Percentiles rank a stretch among this genome's conserved stretches.
Conservation (phyloP, 345 rosid species). For the Populus euphratica region DNA sequence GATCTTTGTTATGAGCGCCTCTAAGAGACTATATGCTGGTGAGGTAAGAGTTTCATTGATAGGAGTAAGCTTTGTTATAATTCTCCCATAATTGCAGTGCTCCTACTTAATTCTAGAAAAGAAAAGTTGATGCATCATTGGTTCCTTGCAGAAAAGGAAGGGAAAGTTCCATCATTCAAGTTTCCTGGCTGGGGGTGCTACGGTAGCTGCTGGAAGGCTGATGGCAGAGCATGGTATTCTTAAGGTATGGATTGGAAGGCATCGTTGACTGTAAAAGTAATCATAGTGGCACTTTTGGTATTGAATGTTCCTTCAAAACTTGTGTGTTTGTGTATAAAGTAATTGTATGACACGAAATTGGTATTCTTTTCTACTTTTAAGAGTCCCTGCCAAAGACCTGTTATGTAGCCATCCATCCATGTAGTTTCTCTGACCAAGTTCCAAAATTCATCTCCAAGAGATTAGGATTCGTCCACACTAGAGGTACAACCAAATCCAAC, state of each 20-base stretch:
- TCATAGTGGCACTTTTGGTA: too few relatives aligned
- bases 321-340: too few relatives aligned
- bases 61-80: neutral
- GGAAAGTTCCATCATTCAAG: conserved; percentile 93
- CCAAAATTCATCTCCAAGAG: too few relatives aligned
- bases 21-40: conserved; percentile 67
- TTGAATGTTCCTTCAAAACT: too few relatives aligned
- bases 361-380: too few relatives aligned
- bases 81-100: neutral
- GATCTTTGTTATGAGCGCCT: conserved; percentile 90
- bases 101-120: neutral
- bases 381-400: too few relatives aligned
- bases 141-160: conserved; percentile 71
- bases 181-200: conserved; percentile 92
- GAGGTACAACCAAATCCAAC: too few relatives aligned
- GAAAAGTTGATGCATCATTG: neutral
- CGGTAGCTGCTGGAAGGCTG: conserved; percentile 87
- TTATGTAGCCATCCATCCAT: too few relatives aligned
- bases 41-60: conserved; percentile 38
- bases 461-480: too few relatives aligned
- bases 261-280: too few relatives aligned
- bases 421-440: too few relatives aligned
- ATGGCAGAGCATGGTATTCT: conserved; percentile 60
- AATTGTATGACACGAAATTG: too few relatives aligned
- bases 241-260: conserved; percentile 42